Evolutionary conservation across 1,284 basidiomycete genomes (phyloP), one percentile per base, ranked within the genome.

Genomic region (Porogramme epimiltina): DNA sequence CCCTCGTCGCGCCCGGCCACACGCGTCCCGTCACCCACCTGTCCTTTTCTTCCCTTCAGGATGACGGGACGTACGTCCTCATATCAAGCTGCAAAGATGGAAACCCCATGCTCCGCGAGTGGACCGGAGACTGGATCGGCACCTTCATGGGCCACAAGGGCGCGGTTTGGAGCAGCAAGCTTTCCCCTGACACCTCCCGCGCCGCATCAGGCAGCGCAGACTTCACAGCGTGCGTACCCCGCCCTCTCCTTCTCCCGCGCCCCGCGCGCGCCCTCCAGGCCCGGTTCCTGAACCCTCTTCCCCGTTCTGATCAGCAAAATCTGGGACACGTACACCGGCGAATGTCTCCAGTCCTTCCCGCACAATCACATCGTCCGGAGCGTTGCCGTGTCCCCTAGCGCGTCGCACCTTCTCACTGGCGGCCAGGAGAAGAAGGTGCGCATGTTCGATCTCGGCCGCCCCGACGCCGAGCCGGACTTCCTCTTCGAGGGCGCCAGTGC

Each of bases 91-190:
- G 95, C 78, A 97, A 98, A 74, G 95, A 97, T 77, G 94, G 94
- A 28, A 95, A 94, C 63, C 94, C 95, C 31, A 96, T 96, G 93
- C 76, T 97, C 59, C 84, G 94, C 61, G 93, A 95, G 67, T 95
- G 93, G 94, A 93, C 93, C 45, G 96, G 96, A 24, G 96, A 99
- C 71, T 99, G 96, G 96, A 91, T 98, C 64, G 96, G 96, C 20
- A 98, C 96, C 5, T 99, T 99, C 71, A 79, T 98, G 16, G 95
- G 95, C 2, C 96, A 99, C 77, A 99, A 99, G 71, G 96, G 96
- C 55, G 97, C 97, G 5, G 97, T 99, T 4, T 99, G 97, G 96
- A 89, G 89, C 54, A 91, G 92, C 47, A 97, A 98, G 72, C 84
- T 99, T 52, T 94, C 91, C n/a, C 75, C 80, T 18, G 93, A 95